Evolutionary conservation across 164 flowering plant species (phyloP), one percentile per base, ranked within the genome.

Genomic region (Cinnamomum micranthum): DNA sequence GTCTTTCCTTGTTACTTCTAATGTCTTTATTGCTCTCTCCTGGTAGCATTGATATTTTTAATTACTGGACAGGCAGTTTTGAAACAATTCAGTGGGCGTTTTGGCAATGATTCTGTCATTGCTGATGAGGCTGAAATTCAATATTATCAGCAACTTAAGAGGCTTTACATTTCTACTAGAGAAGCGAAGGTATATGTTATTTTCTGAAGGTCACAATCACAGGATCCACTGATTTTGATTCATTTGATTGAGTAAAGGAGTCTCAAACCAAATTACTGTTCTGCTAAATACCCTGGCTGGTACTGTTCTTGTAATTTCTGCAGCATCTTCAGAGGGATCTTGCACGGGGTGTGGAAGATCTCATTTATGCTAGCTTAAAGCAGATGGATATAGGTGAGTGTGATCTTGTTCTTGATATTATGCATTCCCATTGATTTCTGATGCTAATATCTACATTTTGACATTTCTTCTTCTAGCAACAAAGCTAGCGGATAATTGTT

Each of bases 311-410:
- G 58, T 9, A 41, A 10, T 71, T 58, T 74, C 50, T 35, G 70
- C 88, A 95, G 98, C 94, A 91, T 88, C 88, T 87, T 77, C 98
- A 95, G 77, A 87, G 80, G 85, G 86, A 88, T 80, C 81, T 95
- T 80, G 98, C 89, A 64, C 97, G 92, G 51, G 95, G 93, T n/a
- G 83, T 91, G 50, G 97, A 91, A 84, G 87, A 87, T 78, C 86
- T 85, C 74, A 78, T 87, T 55, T 77, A 88, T 51, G 75, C 84
- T 15, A 82, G 94, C 74, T 82, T 84, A 55, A 91, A 91, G 83
- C 92, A 91, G 75, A 82, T 87, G 88, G 93, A 88, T 76, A 86
- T 89, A 77, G 90, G 98, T 92, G 73, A 75, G 77, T 76, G 5
- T 70, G 6, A 9, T 71, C 66, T 66, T 62, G 24, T 71, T 20